These are phyloP conservation scores for Domatiomyces catenatus DNA, from an alignment of 2,329 filamentous ascomycete species.

Conservation along the genomic window DNA sequence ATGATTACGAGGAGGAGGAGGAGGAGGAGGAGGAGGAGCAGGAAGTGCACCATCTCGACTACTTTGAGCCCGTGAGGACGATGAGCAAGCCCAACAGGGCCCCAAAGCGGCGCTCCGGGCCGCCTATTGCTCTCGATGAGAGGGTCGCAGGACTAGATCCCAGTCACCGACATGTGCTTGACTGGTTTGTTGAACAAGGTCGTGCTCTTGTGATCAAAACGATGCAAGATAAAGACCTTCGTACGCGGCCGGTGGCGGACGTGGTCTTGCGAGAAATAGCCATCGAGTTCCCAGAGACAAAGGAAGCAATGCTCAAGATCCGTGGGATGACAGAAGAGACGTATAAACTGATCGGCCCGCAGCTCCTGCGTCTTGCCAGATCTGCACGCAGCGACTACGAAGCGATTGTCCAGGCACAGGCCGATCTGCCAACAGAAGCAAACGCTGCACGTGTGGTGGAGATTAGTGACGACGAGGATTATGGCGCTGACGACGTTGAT, in stretches of 20 bases:
- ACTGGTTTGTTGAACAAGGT: slow-evolving; percentile 33
- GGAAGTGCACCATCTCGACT: slow-evolving; percentile 24
- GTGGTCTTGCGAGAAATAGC: slow-evolving; percentile 34
- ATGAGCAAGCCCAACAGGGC: slow-evolving; percentile 17
- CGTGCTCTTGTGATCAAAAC: slow-evolving; percentile 29
- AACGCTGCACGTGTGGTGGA: slow-evolving; percentile 36
- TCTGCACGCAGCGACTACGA: slow-evolving; percentile 27
- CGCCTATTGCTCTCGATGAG: slow-evolving; percentile 32
- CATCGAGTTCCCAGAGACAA: slow-evolving; percentile 31
- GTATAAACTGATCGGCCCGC: slow-evolving; percentile 28
- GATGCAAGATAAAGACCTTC: slow-evolving; percentile 28
- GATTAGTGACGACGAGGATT: slow-evolving; percentile 27
- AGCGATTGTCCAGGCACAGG: slow-evolving; percentile 25
- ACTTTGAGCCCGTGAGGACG: slow-evolving; percentile 28
- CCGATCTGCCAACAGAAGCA: slow-evolving; percentile 32
- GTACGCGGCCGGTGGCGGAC: slow-evolving; percentile 33
- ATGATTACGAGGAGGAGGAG: slow-evolving; percentile 5
- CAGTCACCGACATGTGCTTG: slow-evolving; percentile 29
- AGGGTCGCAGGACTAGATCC: slow-evolving; percentile 28
- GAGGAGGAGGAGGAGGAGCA: slow-evolving; percentile 22
- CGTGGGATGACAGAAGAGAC: slow-evolving; percentile 31
- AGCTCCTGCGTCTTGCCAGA: slow-evolving; percentile 28
- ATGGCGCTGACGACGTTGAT: slow-evolving; percentile 15
- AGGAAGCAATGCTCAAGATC: slow-evolving; percentile 25
- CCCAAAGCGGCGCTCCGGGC: slow-evolving; percentile 23